Conservation (phyloP, 129 eudicot species). For the Saussurea involucrata region DNA sequence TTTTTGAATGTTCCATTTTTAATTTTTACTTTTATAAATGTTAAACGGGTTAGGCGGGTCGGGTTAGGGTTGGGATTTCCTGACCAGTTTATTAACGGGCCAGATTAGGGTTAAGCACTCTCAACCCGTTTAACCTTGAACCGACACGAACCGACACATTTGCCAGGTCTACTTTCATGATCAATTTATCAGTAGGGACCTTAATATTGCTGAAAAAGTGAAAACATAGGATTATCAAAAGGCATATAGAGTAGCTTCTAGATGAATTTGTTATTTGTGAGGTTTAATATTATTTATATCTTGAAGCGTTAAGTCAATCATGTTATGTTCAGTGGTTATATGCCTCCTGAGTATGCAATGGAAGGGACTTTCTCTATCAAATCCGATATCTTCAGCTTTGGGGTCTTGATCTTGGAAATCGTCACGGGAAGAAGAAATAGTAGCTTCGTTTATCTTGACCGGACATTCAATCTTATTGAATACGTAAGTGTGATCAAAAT, state of each 20-base stretch:
- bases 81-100: no score
- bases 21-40: no score
- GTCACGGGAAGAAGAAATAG: slow-evolving; percentile 10
- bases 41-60: no score
- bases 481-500: slow-evolving; percentile 31
- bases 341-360: slow-evolving; percentile 31
- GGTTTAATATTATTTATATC: not conserved
- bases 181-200: not conserved
- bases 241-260: slow-evolving; percentile 13
- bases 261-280: not conserved
- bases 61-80: no score
- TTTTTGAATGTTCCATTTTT: no score
- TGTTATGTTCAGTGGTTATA: slow-evolving; percentile 20
- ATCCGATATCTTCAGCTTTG: slow-evolving; percentile 24
- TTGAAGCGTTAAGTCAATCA: not conserved
- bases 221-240: slow-evolving; percentile 8
- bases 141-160: no score
- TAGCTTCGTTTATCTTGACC: slow-evolving; percentile 18
- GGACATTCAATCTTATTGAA: slow-evolving; percentile 35
- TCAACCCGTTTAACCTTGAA: no score
- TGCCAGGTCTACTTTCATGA: no score
- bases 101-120: no score
- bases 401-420: slow-evolving; percentile 28
- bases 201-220: slow-evolving; percentile 13
- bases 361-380: slow-evolving; percentile 21